Conservation (phyloP, 257 asterid species). For the Salvia hispanica region DNA sequence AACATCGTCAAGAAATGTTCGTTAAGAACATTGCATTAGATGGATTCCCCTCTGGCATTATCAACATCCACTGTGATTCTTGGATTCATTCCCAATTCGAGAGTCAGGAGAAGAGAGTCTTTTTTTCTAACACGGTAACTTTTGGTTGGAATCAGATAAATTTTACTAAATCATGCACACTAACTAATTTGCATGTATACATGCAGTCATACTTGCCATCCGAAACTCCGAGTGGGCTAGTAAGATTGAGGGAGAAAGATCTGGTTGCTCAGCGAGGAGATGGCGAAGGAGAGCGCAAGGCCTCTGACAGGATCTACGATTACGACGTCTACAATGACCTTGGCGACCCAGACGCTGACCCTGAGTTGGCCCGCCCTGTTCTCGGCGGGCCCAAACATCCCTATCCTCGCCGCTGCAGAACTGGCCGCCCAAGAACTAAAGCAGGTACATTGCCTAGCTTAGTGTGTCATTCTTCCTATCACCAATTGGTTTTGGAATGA, state of each 20-base stretch:
- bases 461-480: too few relatives aligned
- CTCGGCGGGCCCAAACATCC: conserved; percentile 62
- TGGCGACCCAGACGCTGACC: conserved; percentile 56
- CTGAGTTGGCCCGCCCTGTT: conserved; percentile 53
- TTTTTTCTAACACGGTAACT: conserved; percentile 58
- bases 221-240: conserved; percentile 66
- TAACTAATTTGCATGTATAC: neutral
- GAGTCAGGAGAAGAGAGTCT: conserved; percentile 42
- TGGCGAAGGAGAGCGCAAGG: conserved; percentile 58
- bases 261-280: conserved; percentile 53
- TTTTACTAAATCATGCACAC: too few relatives aligned
- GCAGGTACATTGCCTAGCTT: conserved; percentile 22
- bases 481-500: too few relatives aligned
- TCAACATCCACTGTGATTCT: conserved; percentile 47
- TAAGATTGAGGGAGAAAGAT: conserved; percentile 46
- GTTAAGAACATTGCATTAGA: conserved; percentile 44
- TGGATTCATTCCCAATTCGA: conserved; percentile 67
- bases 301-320: conserved; percentile 60
- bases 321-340: conserved; percentile 83
- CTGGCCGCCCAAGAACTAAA: conserved; percentile 55
- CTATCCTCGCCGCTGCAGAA: conserved; percentile 79
- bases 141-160: too few relatives aligned
- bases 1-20: conserved; percentile 59
- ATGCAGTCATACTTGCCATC: conserved; percentile 72
- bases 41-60: conserved; percentile 35